Conservation (phyloP, 345 rosid genomes). For the Brassica cretica region DNA sequence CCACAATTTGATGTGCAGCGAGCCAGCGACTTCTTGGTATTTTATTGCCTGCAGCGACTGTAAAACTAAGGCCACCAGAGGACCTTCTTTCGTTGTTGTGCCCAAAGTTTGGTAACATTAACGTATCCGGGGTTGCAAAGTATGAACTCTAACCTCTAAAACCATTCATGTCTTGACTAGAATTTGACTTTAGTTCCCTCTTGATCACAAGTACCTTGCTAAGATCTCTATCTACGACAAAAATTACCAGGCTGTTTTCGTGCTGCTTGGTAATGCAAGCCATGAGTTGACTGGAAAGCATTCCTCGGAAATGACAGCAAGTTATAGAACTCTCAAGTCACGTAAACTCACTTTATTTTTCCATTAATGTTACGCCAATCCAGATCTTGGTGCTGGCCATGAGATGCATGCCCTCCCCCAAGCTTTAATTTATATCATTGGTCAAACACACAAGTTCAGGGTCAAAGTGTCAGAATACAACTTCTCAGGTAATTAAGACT, state of each 20-base stretch:
- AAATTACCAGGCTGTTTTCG: background rate
- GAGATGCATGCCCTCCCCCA: background rate
- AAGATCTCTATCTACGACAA: background rate
- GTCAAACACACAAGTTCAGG: background rate
- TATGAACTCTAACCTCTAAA: background rate
- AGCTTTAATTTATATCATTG: background rate
- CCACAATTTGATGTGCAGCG: background rate
- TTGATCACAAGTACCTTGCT: background rate
- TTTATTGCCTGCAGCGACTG: background rate
- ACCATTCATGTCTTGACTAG: background rate
- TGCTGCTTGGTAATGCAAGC: background rate
- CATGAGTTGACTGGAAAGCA: background rate
- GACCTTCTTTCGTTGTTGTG: background rate
- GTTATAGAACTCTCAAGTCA: background rate
- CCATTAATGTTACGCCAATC: background rate
- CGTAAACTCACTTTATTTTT: background rate
- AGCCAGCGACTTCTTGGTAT: background rate
- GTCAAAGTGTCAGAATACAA: background rate
- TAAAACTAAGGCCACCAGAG: background rate
- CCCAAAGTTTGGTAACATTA: background rate
- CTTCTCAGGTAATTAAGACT: background rate
- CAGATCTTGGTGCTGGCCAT: background rate
- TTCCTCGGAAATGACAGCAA: background rate
- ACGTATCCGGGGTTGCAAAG: background rate
- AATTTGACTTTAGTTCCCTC: background rate